Base-by-base conservation (phyloP, 805 yeast species). In the Scheffersomyces ergatensis region DNA sequence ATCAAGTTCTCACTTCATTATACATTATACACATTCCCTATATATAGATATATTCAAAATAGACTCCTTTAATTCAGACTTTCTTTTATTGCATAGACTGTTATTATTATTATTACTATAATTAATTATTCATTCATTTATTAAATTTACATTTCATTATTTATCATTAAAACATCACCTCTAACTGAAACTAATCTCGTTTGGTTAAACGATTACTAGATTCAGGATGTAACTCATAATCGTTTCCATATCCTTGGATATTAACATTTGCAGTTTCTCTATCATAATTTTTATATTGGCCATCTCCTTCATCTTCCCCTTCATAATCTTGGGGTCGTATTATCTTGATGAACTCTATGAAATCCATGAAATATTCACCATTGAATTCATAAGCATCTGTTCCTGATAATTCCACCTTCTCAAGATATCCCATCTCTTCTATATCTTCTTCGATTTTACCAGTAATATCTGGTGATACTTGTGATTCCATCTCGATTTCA, bases 351-450 rank as follows among this genome's bases (percentile, higher is more conserved):
- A 63, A 67, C 44, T 69, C 74, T 55, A 65, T 58, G 39, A 60
- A 70, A 48, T 69, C 74, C 62, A 58, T 57, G 44, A 60, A 52
- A 39, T 55, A 67, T 45, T 70, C 75, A 16, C 72, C 69, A 43
- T 64, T 60, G 39, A 68, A 63, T 42, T 68, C 74, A 45, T 60
- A 66, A 33, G 53, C 46, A 42, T 70, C 75, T 2, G 70, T 45
- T 2, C 75, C 75, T 39, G 55, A 36, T 7, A 69, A 37, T 46
- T 70, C 75, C 2, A 47, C 52, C 26, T 46, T 46, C 42, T 67
- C 72, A 20, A 42, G 45, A 25, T 44, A 47, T 21, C 42, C 34
- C 3, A 44, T 34, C 11, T 33, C 47, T 8, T 25, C 18, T 4
- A 14, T 36, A 16, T 16, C 35, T 19, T 19, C 39, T 20, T 19